These are phyloP conservation scores for Puccinia novopanici DNA, from an alignment of 1,284 basidiomycete genomes.

Conservation along the genomic window DNA sequence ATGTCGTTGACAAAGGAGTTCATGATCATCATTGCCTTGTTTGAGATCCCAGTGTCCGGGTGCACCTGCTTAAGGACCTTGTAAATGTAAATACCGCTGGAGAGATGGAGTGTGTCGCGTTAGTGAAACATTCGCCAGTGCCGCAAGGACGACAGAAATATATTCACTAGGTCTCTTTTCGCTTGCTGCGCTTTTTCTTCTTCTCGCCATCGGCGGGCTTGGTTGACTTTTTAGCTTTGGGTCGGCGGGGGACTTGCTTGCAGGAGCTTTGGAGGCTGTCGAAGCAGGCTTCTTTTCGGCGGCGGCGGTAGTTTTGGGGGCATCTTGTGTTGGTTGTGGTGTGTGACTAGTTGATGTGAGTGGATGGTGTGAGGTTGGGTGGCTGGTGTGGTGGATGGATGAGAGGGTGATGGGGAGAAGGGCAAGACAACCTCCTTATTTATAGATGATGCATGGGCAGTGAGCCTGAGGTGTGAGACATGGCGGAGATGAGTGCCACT, in stretches of 20 bases:
- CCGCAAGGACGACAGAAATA: no score
- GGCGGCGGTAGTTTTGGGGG: constrained; percentile 47
- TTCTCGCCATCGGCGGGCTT: constrained; percentile 64
- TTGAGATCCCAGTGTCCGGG: constrained; percentile 94
- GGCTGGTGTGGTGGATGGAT: background rate
- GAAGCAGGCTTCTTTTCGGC: constrained; percentile 51
- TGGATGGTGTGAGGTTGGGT: background rate
- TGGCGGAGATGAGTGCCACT: no score
- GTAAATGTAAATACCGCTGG: constrained; percentile 73
- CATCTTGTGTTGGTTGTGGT: background rate
- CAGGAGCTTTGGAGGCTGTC: constrained; percentile 61
- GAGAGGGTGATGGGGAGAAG: no score
- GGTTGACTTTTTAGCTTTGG: constrained; percentile 63
- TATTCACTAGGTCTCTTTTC: constrained; percentile 64
- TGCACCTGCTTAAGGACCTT: constrained; percentile 87
- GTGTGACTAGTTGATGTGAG: background rate
- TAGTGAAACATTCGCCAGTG: constrained; percentile 51
- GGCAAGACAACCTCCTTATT: no score
- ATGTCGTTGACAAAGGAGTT: constrained; percentile 71
- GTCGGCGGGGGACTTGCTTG: constrained; percentile 65
- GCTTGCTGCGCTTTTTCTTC: constrained; percentile 67
- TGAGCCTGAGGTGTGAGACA: no score
- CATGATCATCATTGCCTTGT: constrained; percentile 93
- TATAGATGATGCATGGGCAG: no score
- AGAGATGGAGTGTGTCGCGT: background rate